A percentile compares a stretch with the other conserved stretches of the same genome.
These are phyloP conservation scores for Fusarium dlaminii DNA, from an alignment of 2,329 filamentous ascomycete species.

Conservation along the genomic window DNA sequence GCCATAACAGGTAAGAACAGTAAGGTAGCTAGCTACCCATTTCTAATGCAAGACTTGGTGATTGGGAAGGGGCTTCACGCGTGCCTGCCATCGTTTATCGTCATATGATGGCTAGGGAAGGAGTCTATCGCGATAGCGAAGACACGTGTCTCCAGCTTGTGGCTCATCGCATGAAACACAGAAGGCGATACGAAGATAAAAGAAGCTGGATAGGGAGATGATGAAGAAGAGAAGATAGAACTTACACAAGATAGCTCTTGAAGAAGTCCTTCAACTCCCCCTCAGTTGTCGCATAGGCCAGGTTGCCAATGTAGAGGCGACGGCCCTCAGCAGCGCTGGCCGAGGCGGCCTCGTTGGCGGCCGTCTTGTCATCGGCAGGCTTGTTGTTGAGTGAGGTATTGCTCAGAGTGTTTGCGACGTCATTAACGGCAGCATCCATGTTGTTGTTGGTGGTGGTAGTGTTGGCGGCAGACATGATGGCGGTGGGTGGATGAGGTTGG, in stretches of 20 bases:
- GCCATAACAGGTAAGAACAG: background rate
- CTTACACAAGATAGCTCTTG: slow-evolving; percentile 99
- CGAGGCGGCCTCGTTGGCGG: slow-evolving; percentile 89
- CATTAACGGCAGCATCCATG: slow-evolving; percentile 75
- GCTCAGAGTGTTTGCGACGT: slow-evolving; percentile 78
- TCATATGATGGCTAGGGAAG: slow-evolving; percentile 13
- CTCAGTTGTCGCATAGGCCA: slow-evolving; percentile 99
- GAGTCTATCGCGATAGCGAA: slow-evolving; percentile 20
- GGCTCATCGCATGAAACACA: background rate
- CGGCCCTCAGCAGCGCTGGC: slow-evolving; percentile 98
- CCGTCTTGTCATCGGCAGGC: slow-evolving; percentile 63
- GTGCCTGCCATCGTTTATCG: slow-evolving; percentile 14
- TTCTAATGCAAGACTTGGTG: background rate
- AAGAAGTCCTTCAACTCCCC: slow-evolving; percentile 99
- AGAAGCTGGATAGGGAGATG: background rate
- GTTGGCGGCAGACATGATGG: slow-evolving; percentile 80
- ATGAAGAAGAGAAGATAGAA: slow-evolving; percentile 44
- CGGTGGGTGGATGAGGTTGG: slow-evolving; percentile 53
- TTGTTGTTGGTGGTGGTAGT: slow-evolving; percentile 46
- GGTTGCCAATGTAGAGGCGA: slow-evolving; percentile 99
- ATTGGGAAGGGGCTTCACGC: slow-evolving; percentile 8
- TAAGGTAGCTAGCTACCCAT: background rate
- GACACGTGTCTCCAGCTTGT: slow-evolving; percentile 41
- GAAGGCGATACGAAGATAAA: background rate
- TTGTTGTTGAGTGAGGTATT: slow-evolving; percentile 72